Base-by-base conservation (phyloP, 169 alveolate genomes). In the Perkinsus olseni region DNA sequence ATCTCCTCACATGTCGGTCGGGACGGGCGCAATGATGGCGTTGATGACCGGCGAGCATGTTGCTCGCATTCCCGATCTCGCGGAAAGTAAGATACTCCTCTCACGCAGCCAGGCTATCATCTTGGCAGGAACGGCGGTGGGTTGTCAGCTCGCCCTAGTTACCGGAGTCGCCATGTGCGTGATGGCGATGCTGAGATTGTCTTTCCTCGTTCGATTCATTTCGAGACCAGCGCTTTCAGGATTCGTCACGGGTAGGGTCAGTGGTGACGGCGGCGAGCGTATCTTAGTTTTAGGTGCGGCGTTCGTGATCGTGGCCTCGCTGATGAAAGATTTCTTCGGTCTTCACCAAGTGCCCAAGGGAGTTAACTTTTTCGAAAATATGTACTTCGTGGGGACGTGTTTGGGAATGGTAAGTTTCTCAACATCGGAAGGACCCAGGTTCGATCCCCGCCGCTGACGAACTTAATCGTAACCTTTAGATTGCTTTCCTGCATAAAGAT, bases 251-350 rank as follows among this genome's bases (percentile, higher is more conserved):
- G 82, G 82, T 62, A 62, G n/a, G n/a, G n/a, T n/a, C n/a, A 62
- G 34, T 21, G 34, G 17, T 13, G 17, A 21, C n/a, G n/a, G n/a
- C n/a, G n/a, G n/a, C n/a, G n/a, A n/a, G n/a, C n/a, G n/a, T n/a
- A n/a, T n/a, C n/a, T n/a, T n/a, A n/a, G n/a, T n/a, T n/a, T 62
- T 24, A 62, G 82, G 82, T 62, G 82, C 82, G 82, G 82, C 82
- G 37, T 62, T 62, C 82, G 82, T 62, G 34, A 62, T 62, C 1
- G 82, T 62, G 8, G 82, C 82, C 4, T 62, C 82, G 82, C 82
- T 62, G 1, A 62, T 62, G 82, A 62, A 62, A 28, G 82, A 62
- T 24, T 62, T 62, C 17, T 62, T 62, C 82, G 82, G 82, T 13
- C 82, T 62, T 13, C 82, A 62, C 17, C 82, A 28, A 8, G 36